Percentiles rank a stretch among this genome's conserved stretches.
These are phyloP conservation scores for Ogataea glucozyma DNA, from an alignment of 805 yeast species.

Conservation along the genomic window DNA sequence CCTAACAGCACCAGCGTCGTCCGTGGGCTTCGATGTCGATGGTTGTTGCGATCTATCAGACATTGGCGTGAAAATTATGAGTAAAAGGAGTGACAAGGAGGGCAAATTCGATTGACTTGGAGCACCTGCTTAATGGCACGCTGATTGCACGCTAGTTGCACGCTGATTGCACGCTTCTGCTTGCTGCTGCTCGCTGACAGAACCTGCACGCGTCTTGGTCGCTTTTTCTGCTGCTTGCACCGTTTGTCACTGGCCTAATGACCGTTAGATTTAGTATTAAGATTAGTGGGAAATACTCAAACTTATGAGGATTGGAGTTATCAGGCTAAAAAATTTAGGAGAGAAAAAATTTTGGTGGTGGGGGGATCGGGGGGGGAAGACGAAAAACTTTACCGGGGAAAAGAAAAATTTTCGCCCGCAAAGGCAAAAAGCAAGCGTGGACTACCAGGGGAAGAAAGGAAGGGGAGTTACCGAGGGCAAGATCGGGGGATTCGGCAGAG, in stretches of 20 bases:
- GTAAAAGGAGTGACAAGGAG: conserved; percentile 4
- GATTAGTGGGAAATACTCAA: too few relatives aligned
- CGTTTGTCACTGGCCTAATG: not conserved
- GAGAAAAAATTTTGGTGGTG: not conserved
- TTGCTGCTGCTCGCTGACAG: conserved; percentile 5
- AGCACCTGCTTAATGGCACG: conserved; percentile 7
- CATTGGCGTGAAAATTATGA: not conserved
- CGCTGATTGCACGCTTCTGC: conserved; percentile 6
- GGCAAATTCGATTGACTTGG: conserved; percentile 4
- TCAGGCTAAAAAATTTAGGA: not conserved
- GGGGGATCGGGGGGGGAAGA: too few relatives aligned
- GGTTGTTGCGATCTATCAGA: too few relatives aligned
- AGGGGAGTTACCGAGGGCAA: too few relatives aligned
- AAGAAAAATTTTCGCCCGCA: too few relatives aligned
- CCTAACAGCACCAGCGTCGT: not conserved
- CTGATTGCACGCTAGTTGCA: conserved; percentile 2
- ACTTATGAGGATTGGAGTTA: too few relatives aligned
- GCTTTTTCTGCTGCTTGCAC: conserved; percentile 3
- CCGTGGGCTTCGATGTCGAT: not conserved
- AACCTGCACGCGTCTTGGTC: conserved; percentile 5
- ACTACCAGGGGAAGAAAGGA: too few relatives aligned
- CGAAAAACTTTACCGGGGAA: too few relatives aligned
- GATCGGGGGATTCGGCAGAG: too few relatives aligned
- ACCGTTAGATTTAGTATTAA: too few relatives aligned
- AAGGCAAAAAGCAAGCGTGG: too few relatives aligned